A percentile compares a stretch with the other conserved stretches of the same genome.
These are phyloP conservation scores for Spinellus fusiger DNA, from an alignment of 192 early-diverging fungal species.

Conservation along the genomic window DNA sequence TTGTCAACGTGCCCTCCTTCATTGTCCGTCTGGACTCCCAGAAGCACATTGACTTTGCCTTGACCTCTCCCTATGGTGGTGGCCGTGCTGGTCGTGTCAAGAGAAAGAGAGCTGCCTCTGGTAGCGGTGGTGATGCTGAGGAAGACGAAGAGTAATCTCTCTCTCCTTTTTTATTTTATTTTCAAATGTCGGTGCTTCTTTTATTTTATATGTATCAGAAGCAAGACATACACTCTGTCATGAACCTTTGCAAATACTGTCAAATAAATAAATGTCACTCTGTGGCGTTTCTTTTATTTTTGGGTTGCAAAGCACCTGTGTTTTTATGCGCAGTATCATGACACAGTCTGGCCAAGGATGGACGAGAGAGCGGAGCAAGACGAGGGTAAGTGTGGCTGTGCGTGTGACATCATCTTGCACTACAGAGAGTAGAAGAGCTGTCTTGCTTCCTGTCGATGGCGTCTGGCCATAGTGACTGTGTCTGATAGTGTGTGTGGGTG, in stretches of 20 bases:
- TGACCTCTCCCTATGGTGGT: slow-evolving; percentile 90
- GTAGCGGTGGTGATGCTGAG: slow-evolving; percentile 49
- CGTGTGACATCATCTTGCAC: too few species aligned
- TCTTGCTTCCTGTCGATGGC: too few species aligned
- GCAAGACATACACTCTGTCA: too few species aligned
- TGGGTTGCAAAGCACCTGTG: slow-evolving; percentile 13
- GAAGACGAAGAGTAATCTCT: slow-evolving; percentile 61
- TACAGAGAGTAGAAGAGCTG: too few species aligned
- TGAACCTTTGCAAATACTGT: slow-evolving; percentile 18
- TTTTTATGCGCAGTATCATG: neutral
- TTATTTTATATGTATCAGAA: slow-evolving; percentile 4
- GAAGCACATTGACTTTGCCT: slow-evolving; percentile 58
- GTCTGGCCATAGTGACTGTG: too few species aligned
- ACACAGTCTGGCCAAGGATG: neutral
- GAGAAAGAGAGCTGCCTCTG: slow-evolving; percentile 85
- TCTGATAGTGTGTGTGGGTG: too few species aligned
- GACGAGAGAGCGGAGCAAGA: too few species aligned
- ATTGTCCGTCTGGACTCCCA: slow-evolving; percentile 81
- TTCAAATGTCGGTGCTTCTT: neutral
- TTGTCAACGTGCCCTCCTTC: slow-evolving; percentile 95
- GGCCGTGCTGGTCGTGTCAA: slow-evolving; percentile 96
- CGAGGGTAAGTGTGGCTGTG: too few species aligned
- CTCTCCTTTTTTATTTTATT: neutral
- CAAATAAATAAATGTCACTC: slow-evolving; percentile 12
- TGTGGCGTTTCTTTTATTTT: slow-evolving; percentile 15